phyloP scores from a whole-genome alignment of 495 filamentous ascomycete genomes.

The Amniculicola lignicola region DNA sequence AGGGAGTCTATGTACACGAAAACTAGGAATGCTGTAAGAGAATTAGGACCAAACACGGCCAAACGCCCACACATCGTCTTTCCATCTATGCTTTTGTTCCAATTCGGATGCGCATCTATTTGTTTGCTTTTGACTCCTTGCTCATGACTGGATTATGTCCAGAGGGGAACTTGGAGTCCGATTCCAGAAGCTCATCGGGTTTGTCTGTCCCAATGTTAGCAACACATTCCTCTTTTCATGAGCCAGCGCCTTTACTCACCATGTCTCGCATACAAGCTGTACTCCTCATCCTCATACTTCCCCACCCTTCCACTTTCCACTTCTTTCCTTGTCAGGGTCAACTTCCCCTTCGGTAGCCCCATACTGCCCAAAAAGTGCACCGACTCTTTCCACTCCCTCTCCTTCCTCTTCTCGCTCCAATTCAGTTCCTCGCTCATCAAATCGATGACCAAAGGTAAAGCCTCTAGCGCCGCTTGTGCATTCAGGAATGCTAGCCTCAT shows the following conservation, averaged over 20 bases:
- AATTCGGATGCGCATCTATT: slow-evolving; percentile 15
- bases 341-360: slow-evolving; percentile 77
- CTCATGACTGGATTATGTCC: slow-evolving; percentile 43
- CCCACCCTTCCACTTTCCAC: slow-evolving; percentile 69
- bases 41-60: no score
- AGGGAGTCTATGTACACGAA: no score
- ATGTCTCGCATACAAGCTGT: slow-evolving; percentile 74
- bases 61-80: no score
- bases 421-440: slow-evolving; percentile 86
- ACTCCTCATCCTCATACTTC: slow-evolving; percentile 54
- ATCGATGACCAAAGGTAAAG: slow-evolving; percentile 83
- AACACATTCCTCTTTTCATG: background rate
- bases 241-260: slow-evolving; percentile 47
- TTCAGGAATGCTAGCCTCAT: slow-evolving; percentile 92
- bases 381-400: slow-evolving; percentile 80
- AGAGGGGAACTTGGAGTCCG: slow-evolving; percentile 45
- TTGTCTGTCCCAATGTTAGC: slow-evolving; percentile 49
- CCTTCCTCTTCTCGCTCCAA: slow-evolving; percentile 73
- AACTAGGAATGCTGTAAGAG: no score
- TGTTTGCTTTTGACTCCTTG: slow-evolving; percentile 18
- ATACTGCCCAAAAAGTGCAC: slow-evolving; percentile 76
- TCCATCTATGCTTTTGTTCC: no score
- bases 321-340: slow-evolving; percentile 66
- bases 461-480: slow-evolving; percentile 90
- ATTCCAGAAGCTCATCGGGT: slow-evolving; percentile 55